Evolutionary conservation across 345 rosid genomes (phyloP).

Genomic region (Hypericum perforatum): DNA sequence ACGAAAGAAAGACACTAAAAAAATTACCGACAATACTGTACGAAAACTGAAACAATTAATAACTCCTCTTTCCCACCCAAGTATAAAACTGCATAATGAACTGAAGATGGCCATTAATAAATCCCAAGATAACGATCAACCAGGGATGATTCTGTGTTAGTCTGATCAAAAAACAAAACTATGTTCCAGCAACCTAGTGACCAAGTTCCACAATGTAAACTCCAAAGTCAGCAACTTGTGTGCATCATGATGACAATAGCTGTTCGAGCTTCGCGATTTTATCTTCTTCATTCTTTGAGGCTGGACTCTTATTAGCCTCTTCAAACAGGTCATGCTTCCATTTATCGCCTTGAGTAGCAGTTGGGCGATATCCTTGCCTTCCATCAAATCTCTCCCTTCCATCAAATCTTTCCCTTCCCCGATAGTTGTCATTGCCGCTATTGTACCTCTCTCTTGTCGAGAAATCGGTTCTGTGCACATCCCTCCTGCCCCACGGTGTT

Average conservation of each 20-base stretch:
- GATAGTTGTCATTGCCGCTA: conserved; percentile 26
- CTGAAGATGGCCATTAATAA: no score
- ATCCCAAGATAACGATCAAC: no score
- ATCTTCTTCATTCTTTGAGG: conserved; percentile 70
- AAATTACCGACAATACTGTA: no score
- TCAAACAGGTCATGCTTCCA: conserved; percentile 94
- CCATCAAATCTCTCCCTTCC: conserved; percentile 48
- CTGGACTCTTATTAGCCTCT: conserved; percentile 65
- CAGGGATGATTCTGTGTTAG: no score
- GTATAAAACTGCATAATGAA: no score
- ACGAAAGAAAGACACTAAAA: no score
- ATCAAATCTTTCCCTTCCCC: conserved; percentile 43
- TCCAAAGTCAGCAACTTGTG: neutral
- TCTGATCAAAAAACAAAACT: no score
- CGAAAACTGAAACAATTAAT: no score
- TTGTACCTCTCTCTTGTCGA: conserved; percentile 38
- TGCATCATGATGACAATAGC: conserved; percentile 50
- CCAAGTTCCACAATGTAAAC: no score
- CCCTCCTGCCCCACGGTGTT: conserved; percentile 36
- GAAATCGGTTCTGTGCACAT: conserved; percentile 28
- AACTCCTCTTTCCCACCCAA: no score
- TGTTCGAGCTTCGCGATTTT: conserved; percentile 85
- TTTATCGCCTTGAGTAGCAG: conserved; percentile 45
- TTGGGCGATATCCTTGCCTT: conserved; percentile 34
- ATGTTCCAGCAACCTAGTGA: no score